Base-by-base conservation (phyloP, 345 rosid genomes). In the Durio zibethinus region DNA sequence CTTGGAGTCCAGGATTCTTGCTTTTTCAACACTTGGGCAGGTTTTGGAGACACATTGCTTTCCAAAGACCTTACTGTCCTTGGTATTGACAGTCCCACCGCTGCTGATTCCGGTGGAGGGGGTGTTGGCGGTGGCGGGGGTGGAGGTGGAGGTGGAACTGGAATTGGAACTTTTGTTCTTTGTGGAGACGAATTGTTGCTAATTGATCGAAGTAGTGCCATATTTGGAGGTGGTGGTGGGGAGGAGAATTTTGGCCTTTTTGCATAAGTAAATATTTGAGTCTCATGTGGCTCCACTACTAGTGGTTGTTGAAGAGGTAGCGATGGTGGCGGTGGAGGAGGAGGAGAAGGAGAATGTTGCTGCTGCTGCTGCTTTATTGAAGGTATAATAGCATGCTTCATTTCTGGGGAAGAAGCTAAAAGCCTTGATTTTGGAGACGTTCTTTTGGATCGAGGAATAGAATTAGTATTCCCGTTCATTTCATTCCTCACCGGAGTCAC, bases 141-240 rank as follows among this genome's bases (percentile, higher is more conserved):
- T 87, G 98, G 97, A 14, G 97, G 97, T 29, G 98, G 96, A 14
- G 97, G 98, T 6, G 96, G 91, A 3, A 84, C 82, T 23, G 87
- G 86, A 61, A 74, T 77, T 7, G 80, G 61, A 25, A 75, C 77
- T 76, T 73, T 82, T 67, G 79, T 80, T 53, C 79, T 53, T 74
- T 80, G 83, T 68, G 87, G 86, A 35, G 93, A 59, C 35, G 78
- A 77, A 70, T 74, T 74, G 78, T 76, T 87, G 25, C 81, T 87
- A 65, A 89, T 80, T 47, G 98, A 87, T 78, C 87, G 91, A 79
- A 95, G 94, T 80, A 88, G 90, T 18, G 86, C 93, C 86, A 87
- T 79, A 73, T 93, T 88, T 23, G 99, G 97, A n/a, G 98, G 98
- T 27, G 99, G 97, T 12, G 98, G 99, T 6, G 96, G 96, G 27